These are phyloP conservation scores for Fusarium chuoi DNA, from an alignment of 2,329 filamentous ascomycete species.

Conservation along the genomic window DNA sequence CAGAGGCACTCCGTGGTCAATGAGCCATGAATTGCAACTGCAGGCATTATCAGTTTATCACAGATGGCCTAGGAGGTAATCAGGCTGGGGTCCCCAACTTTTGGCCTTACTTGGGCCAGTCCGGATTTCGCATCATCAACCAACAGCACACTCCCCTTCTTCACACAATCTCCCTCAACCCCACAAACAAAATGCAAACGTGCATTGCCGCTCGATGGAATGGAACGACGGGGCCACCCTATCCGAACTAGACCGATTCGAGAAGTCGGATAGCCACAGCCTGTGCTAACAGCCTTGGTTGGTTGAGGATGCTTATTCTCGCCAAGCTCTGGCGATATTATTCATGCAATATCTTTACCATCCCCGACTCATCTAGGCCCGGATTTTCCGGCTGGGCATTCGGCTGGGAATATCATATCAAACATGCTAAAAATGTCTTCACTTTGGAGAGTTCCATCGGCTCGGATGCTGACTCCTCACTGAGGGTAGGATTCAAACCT, in stretches of 20 bases:
- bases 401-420: not conserved
- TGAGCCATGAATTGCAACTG: conserved; percentile 14
- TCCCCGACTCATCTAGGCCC: conserved; percentile 6
- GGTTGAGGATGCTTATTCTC: not conserved
- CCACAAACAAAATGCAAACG: conserved; percentile 29
- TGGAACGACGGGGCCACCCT: conserved; percentile 27
- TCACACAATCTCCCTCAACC: conserved; percentile 33
- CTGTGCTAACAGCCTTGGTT: not conserved
- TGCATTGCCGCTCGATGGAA: conserved; percentile 32
- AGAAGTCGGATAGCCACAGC: not conserved
- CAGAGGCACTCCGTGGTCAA: not conserved
- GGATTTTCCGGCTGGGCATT: conserved; percentile 15
- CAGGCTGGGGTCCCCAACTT: conserved; percentile 34
- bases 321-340: conserved; percentile 17
- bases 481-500: conserved; percentile 16
- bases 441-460: not conserved
- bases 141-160: not conserved
- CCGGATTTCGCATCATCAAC: conserved; percentile 33
- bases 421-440: conserved; percentile 2
- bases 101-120: conserved; percentile 9
- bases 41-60: conserved; percentile 13
- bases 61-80: not conserved
- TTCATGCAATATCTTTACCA: conserved; percentile 7
- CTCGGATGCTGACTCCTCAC: conserved; percentile 6
- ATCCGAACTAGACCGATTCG: conserved; percentile 9